Base-by-base conservation (phyloP, 2,329 filamentous ascomycete genomes). In the Calonectria montana region DNA sequence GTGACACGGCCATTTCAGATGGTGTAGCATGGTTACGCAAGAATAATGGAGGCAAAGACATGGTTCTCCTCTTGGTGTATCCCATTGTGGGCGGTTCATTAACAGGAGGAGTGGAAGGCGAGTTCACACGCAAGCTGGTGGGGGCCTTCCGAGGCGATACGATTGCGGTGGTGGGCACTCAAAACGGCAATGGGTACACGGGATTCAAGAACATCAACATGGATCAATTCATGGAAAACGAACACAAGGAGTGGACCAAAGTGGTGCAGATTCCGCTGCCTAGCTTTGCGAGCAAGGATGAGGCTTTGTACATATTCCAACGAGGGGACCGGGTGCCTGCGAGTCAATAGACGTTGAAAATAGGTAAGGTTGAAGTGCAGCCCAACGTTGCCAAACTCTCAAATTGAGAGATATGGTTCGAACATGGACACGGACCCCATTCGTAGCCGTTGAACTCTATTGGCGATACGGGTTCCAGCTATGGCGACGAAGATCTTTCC, bases 281-380 rank as follows among this genome's bases (percentile, higher is more conserved):
- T 25, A 94, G 92, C 80, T 95, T 95, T 82, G 90, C 92, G 3
- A 93, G 91, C 31, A 95, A 95, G 81, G 93, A 95, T 77, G 93
- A 95, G 83, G 93, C 91, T 0, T 78, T 95, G 67, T 95, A 91
- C 82, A 87, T 94, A 23, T 94, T 93, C 75, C 86, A 89, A 76
- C 80, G 87, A 66, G 86, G 86, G 18, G 78, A 83, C n/a, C 81
- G 83, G 71, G 85, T 81, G 23, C 81, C 81, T 29, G 70, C 53
- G 75, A 73, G 73, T 73, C 53, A 75, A 73, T 73, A 74, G 64
- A 43, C 57, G 27, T 64, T 69, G 64, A 70, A 69, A 55, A 12
- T 45, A 25, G 6, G 16, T n/a, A n/a, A 48, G 39, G 50, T 39
- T 61, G 53, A 39, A 59, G 31, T 3, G 27, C n/a, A 55, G 31